A percentile compares a stretch with the other conserved stretches of the same genome.
Conservation (phyloP, 306 rosid species). For the Astragalus glycyphyllos region DNA sequence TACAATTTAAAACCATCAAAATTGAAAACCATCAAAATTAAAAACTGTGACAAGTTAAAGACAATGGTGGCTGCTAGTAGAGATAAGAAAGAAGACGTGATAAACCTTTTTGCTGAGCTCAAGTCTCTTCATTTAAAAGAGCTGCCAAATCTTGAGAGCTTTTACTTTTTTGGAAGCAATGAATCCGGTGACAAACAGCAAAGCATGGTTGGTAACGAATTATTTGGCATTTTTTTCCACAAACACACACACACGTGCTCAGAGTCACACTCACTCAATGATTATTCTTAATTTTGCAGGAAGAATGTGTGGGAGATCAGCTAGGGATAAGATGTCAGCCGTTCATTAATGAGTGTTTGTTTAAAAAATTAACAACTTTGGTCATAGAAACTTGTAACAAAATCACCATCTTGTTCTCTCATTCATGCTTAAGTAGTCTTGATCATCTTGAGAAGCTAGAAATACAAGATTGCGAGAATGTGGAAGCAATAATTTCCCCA, state of each 20-base stretch:
- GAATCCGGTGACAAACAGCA: neutral
- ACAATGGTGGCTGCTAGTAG: neutral
- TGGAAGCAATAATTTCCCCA: constrained; percentile 14
- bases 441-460: neutral
- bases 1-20: neutral
- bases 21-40: neutral
- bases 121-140: neutral
- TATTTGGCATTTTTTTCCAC: neutral
- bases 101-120: neutral
- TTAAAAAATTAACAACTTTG: neutral
- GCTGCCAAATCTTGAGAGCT: neutral
- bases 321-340: neutral
- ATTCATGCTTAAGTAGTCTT: neutral
- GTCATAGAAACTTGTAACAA: neutral
- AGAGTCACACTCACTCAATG: no score
- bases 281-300: neutral
- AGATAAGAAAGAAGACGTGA: neutral
- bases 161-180: neutral
- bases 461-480: neutral
- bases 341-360: neutral
- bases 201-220: neutral
- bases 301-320: neutral
- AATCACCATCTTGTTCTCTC: neutral
- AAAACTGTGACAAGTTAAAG: neutral
- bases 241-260: neutral